Evolutionary conservation across 2,329 filamentous ascomycete genomes (phyloP).

Genomic region (Intubia oerlemansii): DNA sequence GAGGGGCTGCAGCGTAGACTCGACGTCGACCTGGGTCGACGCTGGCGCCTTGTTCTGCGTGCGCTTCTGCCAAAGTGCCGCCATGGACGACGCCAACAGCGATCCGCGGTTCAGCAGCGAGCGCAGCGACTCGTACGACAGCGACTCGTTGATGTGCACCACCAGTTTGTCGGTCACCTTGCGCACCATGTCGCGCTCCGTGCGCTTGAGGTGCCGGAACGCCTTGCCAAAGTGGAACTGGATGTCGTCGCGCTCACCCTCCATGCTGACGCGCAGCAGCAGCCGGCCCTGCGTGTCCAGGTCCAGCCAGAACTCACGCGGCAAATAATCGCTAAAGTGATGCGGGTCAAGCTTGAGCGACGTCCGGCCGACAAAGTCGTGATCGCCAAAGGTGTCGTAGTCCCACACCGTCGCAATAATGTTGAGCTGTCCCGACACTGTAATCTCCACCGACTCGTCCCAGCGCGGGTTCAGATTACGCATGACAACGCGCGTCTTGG

Average conservation of each 20-base stretch:
- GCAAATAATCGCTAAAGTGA: conserved; percentile 89
- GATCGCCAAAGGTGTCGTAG: conserved; percentile 90
- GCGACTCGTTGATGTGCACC: conserved; percentile 72
- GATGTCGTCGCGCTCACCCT: conserved; percentile 93
- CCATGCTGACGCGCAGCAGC: conserved; percentile 87
- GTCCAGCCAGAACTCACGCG: conserved; percentile 93
- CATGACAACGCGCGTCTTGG: conserved; percentile 85
- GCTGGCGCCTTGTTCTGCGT: conserved; percentile 29
- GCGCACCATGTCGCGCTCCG: conserved; percentile 92
- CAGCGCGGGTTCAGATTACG: conserved; percentile 81
- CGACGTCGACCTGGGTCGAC: conserved; percentile 50
- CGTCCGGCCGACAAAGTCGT: conserved; percentile 93
- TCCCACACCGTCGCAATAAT: conserved; percentile 97
- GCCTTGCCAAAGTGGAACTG: conserved; percentile 97
- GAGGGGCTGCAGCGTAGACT: conserved; percentile 61
- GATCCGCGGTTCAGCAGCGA: conserved; percentile 46
- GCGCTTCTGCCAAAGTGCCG: conserved; percentile 44
- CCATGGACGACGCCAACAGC: conserved; percentile 31
- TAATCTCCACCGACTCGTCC: conserved; percentile 95
- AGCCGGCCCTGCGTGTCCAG: conserved; percentile 86
- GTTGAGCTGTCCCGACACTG: conserved; percentile 75
- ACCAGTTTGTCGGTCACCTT: conserved; percentile 98
- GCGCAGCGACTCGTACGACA: conserved; percentile 65
- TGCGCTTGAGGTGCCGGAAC: conserved; percentile 84
- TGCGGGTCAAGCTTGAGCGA: conserved; percentile 94